A percentile compares a stretch with the other conserved stretches of the same genome.
Conservation (phyloP, 2,329 filamentous ascomycete genomes). For the Aspergillus unguis region DNA sequence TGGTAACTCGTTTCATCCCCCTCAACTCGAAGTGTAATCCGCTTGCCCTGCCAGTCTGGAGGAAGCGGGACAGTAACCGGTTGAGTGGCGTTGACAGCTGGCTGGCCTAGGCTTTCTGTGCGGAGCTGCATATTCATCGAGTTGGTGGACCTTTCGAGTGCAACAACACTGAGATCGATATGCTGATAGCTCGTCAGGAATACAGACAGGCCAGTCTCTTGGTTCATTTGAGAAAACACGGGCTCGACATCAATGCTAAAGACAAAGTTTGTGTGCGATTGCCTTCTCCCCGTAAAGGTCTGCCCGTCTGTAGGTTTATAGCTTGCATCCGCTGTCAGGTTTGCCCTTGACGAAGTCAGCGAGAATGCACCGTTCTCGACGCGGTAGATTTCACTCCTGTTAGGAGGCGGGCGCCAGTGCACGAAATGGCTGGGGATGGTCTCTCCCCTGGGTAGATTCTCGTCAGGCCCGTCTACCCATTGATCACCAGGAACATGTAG, state of each 20-base stretch:
- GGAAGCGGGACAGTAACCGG: too few relatives aligned
- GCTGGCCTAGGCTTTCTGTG: too few relatives aligned
- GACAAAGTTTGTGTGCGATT: slow-evolving; percentile 19
- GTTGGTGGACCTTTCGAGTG: not conserved
- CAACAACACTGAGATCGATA: slow-evolving; percentile 18
- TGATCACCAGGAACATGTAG: slow-evolving; percentile 20
- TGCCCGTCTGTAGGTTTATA: slow-evolving; percentile 39
- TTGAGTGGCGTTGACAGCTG: too few relatives aligned
- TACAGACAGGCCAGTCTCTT: slow-evolving; percentile 18
- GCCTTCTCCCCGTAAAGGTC: slow-evolving; percentile 13
- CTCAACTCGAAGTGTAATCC: too few relatives aligned
- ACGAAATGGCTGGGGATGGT: slow-evolving; percentile 54
- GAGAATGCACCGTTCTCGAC: slow-evolving; percentile 45
- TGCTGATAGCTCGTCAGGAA: slow-evolving; percentile 22
- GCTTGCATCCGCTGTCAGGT: slow-evolving; percentile 50
- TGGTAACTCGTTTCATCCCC: too few relatives aligned
- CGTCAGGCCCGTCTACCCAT: slow-evolving; percentile 26
- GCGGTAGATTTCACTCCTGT: slow-evolving; percentile 39
- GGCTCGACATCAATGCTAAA: slow-evolving; percentile 16
- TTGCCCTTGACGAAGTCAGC: slow-evolving; percentile 37
- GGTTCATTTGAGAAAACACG: not conserved
- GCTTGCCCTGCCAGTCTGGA: too few relatives aligned
- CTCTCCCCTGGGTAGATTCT: slow-evolving; percentile 42
- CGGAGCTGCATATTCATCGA: too few relatives aligned
- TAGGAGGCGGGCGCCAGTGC: slow-evolving; percentile 53